Evolutionary conservation across 2,329 filamentous ascomycete species (phyloP).

Genomic region (Cordyceps militaris): DNA sequence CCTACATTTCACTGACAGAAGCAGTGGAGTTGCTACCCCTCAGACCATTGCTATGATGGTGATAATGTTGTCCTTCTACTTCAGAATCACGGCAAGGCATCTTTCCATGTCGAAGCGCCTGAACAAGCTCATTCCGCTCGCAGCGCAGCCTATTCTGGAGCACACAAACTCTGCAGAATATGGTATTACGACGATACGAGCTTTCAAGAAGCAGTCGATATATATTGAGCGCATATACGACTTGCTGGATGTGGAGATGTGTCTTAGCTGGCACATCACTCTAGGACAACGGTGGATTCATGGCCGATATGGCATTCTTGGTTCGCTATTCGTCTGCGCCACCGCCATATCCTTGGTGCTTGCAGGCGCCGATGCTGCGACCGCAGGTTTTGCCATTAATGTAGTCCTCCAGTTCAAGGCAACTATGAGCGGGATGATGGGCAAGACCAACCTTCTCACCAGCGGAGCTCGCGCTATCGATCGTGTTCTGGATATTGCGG

Average conservation of each 20-base stretch:
- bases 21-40: not conserved
- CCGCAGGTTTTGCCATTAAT: slow-evolving; percentile 9
- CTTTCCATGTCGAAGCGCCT: slow-evolving; percentile 5
- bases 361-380: not conserved
- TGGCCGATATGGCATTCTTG: slow-evolving; percentile 8
- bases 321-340: slow-evolving; percentile 7
- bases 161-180: slow-evolving; percentile 5
- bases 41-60: not conserved
- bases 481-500: not conserved
- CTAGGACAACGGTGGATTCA: slow-evolving; percentile 7
- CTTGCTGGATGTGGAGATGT: not conserved
- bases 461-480: not conserved
- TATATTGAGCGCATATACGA: slow-evolving; percentile 12
- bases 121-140: slow-evolving; percentile 2
- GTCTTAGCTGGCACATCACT: slow-evolving; percentile 5
- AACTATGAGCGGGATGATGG: slow-evolving; percentile 2
- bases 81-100: not conserved
- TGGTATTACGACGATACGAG: slow-evolving; percentile 13
- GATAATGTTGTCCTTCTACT: slow-evolving; percentile 1
- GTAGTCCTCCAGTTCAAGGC: slow-evolving; percentile 10
- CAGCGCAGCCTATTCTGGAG: slow-evolving; percentile 10
- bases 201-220: slow-evolving; percentile 1
- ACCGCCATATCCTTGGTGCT: slow-evolving; percentile 3
- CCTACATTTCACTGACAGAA: not conserved
- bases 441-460: not conserved